Conservation (phyloP, 73 alveolate genomes). For the Paramecium pentaurelia region DNA sequence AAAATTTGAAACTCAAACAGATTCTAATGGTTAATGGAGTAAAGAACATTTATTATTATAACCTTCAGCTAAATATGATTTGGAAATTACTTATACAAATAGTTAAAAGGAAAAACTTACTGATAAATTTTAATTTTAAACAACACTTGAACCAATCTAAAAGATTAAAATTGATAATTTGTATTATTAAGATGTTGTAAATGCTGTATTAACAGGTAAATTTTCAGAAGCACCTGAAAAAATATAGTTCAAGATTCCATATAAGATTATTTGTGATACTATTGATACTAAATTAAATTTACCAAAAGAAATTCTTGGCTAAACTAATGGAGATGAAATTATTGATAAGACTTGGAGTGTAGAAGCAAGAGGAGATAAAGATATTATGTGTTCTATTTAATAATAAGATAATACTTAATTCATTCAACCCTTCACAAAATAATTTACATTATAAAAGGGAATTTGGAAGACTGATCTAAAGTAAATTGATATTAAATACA, state of each 20-base stretch:
- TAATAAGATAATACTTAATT: background rate
- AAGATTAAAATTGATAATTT: background rate
- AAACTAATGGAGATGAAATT: background rate
- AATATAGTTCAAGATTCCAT: background rate
- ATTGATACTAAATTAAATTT: background rate
- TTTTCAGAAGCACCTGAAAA: background rate
- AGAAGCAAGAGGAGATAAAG: background rate
- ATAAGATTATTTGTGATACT: background rate
- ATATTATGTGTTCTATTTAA: background rate
- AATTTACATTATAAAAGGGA: background rate
- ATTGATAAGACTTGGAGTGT: background rate
- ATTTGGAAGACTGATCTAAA: background rate
- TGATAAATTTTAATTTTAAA: background rate
- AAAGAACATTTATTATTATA: background rate
- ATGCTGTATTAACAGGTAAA: background rate
- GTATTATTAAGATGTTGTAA: background rate
- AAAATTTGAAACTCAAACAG: background rate
- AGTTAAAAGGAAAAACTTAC: background rate
- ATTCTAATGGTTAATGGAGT: background rate
- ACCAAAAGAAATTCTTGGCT: background rate
- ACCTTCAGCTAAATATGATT: background rate
- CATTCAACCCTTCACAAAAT: background rate
- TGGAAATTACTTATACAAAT: background rate
- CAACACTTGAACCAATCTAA: background rate
- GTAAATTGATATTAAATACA: background rate